Evolutionary conservation across 352 stramenopile genomes (phyloP).

Genomic region (Globisporangium recalcitrans): DNA sequence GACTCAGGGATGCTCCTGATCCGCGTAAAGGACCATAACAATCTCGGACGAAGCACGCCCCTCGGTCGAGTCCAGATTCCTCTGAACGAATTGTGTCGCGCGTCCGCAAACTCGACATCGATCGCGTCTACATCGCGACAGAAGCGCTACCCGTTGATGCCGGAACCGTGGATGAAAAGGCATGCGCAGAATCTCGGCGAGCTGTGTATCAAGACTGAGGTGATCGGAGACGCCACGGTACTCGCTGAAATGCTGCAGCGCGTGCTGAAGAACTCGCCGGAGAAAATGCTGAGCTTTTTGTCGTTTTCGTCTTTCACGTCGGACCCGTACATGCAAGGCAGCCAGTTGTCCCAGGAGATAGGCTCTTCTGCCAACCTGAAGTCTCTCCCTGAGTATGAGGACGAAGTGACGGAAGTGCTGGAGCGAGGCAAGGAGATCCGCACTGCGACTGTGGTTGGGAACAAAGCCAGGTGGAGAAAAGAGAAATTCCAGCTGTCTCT

Average conservation of each 20-base stretch:
- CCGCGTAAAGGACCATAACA: conserved; percentile 77
- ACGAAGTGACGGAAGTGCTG: conserved; percentile 44
- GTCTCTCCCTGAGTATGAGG: conserved; percentile 26
- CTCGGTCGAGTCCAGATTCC: conserved; percentile 64
- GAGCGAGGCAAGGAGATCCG: conserved; percentile 33
- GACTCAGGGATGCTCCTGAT: conserved; percentile 47
- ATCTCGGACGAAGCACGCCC: conserved; percentile 51
- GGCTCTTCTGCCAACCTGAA: not conserved
- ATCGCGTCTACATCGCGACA: conserved; percentile 42
- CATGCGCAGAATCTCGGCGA: conserved; percentile 47
- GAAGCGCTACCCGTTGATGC: conserved; percentile 52
- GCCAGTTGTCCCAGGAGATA: conserved; percentile 10
- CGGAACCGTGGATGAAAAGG: conserved; percentile 75
- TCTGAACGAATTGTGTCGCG: conserved; percentile 49
- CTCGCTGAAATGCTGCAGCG: conserved; percentile 53
- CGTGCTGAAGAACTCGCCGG: conserved; percentile 24
- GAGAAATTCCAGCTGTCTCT: conserved; percentile 58
- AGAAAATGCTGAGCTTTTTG: conserved; percentile 51
- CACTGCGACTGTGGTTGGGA: conserved; percentile 31
- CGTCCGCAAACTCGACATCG: conserved; percentile 45
- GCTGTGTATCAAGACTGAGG: conserved; percentile 61
- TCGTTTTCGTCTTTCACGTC: conserved; percentile 48
- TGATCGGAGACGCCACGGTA: conserved; percentile 48
- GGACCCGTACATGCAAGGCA: conserved; percentile 32
- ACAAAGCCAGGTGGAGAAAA: conserved; percentile 40